Conservation (phyloP, 495 filamentous ascomycete species). For the Neurospora sp. region DNA sequence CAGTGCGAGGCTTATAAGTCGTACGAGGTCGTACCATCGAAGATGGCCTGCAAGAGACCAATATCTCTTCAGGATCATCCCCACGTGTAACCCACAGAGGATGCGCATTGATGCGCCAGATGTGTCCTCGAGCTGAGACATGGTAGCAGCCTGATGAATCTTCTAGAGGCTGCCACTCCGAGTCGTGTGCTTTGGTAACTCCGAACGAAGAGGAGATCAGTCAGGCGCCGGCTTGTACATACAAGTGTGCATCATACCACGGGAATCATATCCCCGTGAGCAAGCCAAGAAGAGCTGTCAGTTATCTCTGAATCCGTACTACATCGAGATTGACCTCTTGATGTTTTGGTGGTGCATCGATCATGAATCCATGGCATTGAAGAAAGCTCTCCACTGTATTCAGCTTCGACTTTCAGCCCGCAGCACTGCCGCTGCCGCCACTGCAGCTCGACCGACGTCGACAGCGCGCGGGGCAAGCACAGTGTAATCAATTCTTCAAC, state of each 20-base stretch:
- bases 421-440: background rate
- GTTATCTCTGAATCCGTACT: background rate
- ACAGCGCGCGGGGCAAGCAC: background rate
- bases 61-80: conserved; percentile 17
- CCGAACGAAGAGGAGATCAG: background rate
- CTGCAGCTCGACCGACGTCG: background rate
- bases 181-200: background rate
- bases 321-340: background rate
- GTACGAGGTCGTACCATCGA: background rate
- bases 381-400: no score
- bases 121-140: conserved; percentile 1
- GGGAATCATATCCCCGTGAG: background rate
- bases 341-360: no score
- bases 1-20: conserved; percentile 4
- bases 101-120: background rate
- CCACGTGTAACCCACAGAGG: conserved; percentile 19
- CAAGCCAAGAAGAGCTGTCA: background rate
- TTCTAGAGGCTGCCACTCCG: background rate
- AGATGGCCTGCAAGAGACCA: conserved; percentile 5
- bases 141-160: background rate
- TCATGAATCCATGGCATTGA: background rate
- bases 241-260: background rate
- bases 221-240: background rate
- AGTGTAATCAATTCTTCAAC: background rate
- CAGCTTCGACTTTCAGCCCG: background rate